Percentiles rank a stretch among this genome's conserved stretches.
These are phyloP conservation scores for Cryptosporidium parvum DNA, from an alignment of 169 alveolate genomes.

Conservation along the genomic window DNA sequence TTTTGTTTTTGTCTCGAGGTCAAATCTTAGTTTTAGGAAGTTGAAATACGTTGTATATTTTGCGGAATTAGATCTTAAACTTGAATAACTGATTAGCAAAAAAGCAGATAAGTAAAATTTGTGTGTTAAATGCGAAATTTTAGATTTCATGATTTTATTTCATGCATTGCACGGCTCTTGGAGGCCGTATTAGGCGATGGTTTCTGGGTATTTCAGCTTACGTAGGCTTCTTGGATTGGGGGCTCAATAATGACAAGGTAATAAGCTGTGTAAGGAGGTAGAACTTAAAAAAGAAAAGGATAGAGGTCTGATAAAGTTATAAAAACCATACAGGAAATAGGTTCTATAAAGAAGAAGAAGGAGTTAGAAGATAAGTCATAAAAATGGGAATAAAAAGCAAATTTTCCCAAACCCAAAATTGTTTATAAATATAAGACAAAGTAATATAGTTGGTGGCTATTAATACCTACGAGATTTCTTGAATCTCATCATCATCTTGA, in stretches of 20 bases:
- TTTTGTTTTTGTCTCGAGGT: too few relatives aligned
- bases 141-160: too few relatives aligned
- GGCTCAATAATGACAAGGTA: not conserved
- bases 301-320: not conserved
- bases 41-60: too few relatives aligned
- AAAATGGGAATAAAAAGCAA: not conserved
- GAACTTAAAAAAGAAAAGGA: not conserved
- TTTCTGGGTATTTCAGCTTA: too few relatives aligned
- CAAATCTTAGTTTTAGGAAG: too few relatives aligned
- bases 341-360: not conserved
- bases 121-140: too few relatives aligned
- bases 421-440: not conserved
- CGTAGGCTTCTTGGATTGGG: too few relatives aligned
- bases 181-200: too few relatives aligned
- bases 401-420: not conserved
- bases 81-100: too few relatives aligned
- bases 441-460: not conserved
- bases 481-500: constrained; percentile 5
- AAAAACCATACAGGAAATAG: not conserved
- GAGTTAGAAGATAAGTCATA: not conserved
- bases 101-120: too few relatives aligned
- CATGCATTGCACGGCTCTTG: too few relatives aligned
- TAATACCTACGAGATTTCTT: not conserved
- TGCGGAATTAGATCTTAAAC: too few relatives aligned
- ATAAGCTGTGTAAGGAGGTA: not conserved